A percentile compares a stretch with the other conserved stretches of the same genome.
Evolutionary conservation across 352 stramenopile genomes (phyloP).

Genomic region (Globisporangium canariense): DNA sequence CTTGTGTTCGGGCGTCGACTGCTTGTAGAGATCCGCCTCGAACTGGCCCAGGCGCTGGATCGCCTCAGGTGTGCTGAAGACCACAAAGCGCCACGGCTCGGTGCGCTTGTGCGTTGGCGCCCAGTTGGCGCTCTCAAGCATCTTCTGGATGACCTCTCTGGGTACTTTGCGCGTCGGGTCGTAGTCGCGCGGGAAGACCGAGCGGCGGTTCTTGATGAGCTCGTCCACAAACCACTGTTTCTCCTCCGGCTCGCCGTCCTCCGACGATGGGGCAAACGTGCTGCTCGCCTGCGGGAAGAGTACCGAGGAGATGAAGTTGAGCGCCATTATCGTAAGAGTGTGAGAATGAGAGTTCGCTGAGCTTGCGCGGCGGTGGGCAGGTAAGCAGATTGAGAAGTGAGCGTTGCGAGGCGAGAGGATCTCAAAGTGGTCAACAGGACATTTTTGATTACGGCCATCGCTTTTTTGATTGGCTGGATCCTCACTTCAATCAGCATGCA

Average conservation of each 20-base stretch:
- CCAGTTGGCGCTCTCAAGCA: slow-evolving; percentile 81
- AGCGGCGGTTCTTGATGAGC: slow-evolving; percentile 75
- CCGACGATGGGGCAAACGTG: slow-evolving; percentile 1
- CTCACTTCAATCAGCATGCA: not conserved
- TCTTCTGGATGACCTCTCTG: slow-evolving; percentile 59
- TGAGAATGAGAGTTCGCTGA: not conserved
- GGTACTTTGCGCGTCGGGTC: slow-evolving; percentile 52
- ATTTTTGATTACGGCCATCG: slow-evolving; percentile 1
- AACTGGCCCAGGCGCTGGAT: slow-evolving; percentile 58
- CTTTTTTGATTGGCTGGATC: not conserved
- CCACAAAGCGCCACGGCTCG: slow-evolving; percentile 82
- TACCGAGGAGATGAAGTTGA: slow-evolving; percentile 14
- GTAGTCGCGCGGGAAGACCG: slow-evolving; percentile 71
- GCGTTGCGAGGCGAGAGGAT: not conserved
- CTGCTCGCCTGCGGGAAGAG: slow-evolving; percentile 15
- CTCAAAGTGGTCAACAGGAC: not conserved
- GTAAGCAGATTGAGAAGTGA: not conserved
- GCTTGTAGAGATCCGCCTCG: slow-evolving; percentile 69
- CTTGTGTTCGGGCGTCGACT: slow-evolving; percentile 51
- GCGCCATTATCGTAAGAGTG: slow-evolving; percentile 5
- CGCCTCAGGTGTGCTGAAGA: slow-evolving; percentile 61
- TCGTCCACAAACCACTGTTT: slow-evolving; percentile 68
- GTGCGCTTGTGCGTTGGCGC: slow-evolving; percentile 76
- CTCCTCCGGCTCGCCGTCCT: slow-evolving; percentile 8
- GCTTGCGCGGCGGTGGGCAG: not conserved